A percentile compares a stretch with the other conserved stretches of the same genome.
Conservation (phyloP, 352 stramenopile genomes). For the Phytophthora brassicae region DNA sequence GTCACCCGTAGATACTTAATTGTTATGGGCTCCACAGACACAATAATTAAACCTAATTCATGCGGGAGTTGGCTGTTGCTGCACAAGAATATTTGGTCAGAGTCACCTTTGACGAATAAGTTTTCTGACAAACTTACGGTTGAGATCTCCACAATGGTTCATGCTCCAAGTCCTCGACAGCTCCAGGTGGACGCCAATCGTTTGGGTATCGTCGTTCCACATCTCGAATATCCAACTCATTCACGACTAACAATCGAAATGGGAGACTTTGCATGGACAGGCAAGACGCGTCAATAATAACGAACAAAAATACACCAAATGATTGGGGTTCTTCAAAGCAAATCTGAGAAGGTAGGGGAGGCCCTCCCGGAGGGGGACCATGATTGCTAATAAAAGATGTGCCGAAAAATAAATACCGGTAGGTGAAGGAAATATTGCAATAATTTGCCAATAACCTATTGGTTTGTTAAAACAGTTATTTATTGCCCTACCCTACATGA, state of each 20-base stretch:
- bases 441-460: too few relatives aligned
- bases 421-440: too few relatives aligned
- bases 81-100: neutral
- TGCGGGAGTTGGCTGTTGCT: slow-evolving; percentile 20
- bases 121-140: slow-evolving; percentile 6
- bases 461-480: too few relatives aligned
- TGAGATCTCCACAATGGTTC: slow-evolving; percentile 25
- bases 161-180: slow-evolving; percentile 9
- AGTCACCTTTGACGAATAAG: neutral
- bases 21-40: slow-evolving; percentile 16
- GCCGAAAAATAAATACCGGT: too few relatives aligned
- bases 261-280: slow-evolving; percentile 24
- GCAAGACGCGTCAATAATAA: too few relatives aligned
- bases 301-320: too few relatives aligned
- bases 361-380: too few relatives aligned
- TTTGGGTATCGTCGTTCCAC: slow-evolving; percentile 1
- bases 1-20: slow-evolving; percentile 17
- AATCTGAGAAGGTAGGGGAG: too few relatives aligned
- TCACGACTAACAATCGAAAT: slow-evolving; percentile 27
- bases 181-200: slow-evolving; percentile 13
- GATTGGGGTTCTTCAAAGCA: too few relatives aligned
- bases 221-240: slow-evolving; percentile 26
- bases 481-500: too few relatives aligned
- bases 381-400: too few relatives aligned
- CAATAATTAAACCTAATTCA: slow-evolving; percentile 37